Percentiles rank a stretch among this genome's conserved stretches.
phyloP scores from a whole-genome alignment of 345 rosid genomes.

The Alliaria petiolata region DNA sequence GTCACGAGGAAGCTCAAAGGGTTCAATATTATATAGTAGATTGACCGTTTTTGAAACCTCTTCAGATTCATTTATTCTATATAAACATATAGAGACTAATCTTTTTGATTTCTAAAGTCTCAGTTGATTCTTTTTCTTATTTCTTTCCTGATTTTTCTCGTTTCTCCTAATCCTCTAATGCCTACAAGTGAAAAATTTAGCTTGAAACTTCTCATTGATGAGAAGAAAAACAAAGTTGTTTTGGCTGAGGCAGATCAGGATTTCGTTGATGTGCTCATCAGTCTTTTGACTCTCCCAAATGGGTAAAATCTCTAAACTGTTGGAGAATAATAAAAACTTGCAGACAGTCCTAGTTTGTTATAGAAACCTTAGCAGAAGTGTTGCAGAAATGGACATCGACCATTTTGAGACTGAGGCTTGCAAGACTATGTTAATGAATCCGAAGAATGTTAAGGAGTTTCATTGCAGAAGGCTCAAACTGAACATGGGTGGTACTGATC shows the following conservation, averaged over 20 bases:
- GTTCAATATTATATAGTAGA: background rate
- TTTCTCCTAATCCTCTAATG: background rate
- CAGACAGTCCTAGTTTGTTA: background rate
- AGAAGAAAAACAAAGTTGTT: conserved; percentile 17
- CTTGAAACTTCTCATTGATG: conserved; percentile 24
- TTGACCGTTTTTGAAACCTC: background rate
- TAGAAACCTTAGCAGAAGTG: conserved; percentile 4
- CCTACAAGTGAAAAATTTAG: background rate
- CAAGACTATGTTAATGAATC: conserved; percentile 12
- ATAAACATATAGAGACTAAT: background rate
- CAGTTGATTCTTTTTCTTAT: background rate
- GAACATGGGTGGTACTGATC: background rate
- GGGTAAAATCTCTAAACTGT: background rate
- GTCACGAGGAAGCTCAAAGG: background rate
- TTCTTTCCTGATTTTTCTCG: background rate
- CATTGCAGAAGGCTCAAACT: conserved; percentile 4
- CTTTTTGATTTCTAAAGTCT: background rate
- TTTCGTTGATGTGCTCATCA: conserved; percentile 23
- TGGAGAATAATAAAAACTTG: background rate
- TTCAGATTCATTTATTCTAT: background rate
- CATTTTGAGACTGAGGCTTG: conserved; percentile 1
- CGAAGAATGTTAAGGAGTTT: background rate
- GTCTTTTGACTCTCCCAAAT: conserved; percentile 16
- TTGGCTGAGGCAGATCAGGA: conserved; percentile 26
- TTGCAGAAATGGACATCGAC: background rate